phyloP scores from a whole-genome alignment of 2,329 filamentous ascomycete species.

The Alternaria triticina region DNA sequence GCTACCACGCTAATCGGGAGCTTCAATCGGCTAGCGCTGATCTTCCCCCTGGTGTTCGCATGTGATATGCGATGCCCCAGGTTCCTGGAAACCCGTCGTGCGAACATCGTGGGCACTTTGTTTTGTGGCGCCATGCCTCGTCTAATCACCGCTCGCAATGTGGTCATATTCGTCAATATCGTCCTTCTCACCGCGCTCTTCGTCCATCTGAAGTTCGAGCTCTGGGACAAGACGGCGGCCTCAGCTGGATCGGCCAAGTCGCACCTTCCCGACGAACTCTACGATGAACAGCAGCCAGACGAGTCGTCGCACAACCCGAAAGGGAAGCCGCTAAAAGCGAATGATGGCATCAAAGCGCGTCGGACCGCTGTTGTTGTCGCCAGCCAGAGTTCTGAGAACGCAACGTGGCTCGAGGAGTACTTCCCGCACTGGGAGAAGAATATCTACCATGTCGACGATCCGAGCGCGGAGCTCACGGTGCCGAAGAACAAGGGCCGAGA shows the following conservation, averaged over 20 bases:
- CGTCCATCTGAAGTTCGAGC: slow-evolving; percentile 38
- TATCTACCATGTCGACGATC: slow-evolving; percentile 54
- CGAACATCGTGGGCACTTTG: slow-evolving; percentile 1
- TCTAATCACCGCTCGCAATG: slow-evolving; percentile 35
- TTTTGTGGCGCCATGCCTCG: slow-evolving; percentile 34
- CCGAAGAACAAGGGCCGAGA: slow-evolving; percentile 58
- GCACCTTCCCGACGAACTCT: slow-evolving; percentile 22
- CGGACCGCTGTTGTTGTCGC: slow-evolving; percentile 48
- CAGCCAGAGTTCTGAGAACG: slow-evolving; percentile 46
- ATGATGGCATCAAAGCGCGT: slow-evolving; percentile 16
- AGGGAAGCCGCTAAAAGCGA: slow-evolving; percentile 20
- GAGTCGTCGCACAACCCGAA: slow-evolving; percentile 7
- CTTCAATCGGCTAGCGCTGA: slow-evolving; percentile 7
- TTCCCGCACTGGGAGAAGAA: slow-evolving; percentile 50
- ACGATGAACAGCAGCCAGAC: slow-evolving; percentile 15
- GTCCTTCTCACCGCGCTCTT: slow-evolving; percentile 34
- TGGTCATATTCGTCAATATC: slow-evolving; percentile 28
- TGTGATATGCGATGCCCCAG: neutral
- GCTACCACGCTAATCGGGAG: neutral
- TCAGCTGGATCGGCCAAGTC: slow-evolving; percentile 13
- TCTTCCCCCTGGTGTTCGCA: slow-evolving; percentile 1
- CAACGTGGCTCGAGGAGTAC: slow-evolving; percentile 49
- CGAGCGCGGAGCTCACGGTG: slow-evolving; percentile 47
- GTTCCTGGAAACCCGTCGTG: slow-evolving; percentile 6
- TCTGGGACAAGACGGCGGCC: slow-evolving; percentile 27